phyloP scores from a whole-genome alignment of 306 rosid species.

The Castanopsis chinensis region DNA sequence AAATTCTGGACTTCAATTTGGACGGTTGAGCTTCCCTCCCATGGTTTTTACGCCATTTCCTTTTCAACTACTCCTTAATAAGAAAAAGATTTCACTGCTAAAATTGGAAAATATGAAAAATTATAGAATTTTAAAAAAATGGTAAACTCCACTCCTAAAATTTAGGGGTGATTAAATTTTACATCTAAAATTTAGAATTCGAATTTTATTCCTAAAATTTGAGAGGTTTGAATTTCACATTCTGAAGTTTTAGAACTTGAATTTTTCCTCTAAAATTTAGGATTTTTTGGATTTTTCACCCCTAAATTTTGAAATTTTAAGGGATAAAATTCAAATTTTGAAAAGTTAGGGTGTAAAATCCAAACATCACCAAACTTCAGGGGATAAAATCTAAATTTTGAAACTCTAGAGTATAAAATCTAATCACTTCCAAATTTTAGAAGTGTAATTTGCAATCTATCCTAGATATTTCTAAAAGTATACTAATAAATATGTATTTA shows the following conservation, averaged over 20 bases:
- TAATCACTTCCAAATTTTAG: rapidly evolving
- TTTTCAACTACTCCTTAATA: no score
- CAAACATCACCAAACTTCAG: no score
- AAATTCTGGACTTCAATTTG: background rate
- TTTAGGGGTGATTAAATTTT: no score
- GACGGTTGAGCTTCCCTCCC: constrained; percentile 2
- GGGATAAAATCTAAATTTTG: rapidly evolving
- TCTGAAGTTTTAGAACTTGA: rapidly evolving
- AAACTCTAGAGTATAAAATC: rapidly evolving
- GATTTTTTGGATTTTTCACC: rapidly evolving
- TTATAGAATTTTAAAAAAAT: no score
- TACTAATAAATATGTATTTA: no score
- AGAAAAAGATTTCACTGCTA: no score
- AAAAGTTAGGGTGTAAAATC: no score
- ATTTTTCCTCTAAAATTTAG: rapidly evolving
- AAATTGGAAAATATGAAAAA: no score
- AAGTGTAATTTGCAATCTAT: no score
- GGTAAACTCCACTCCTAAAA: rapidly evolving
- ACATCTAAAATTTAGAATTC: rapidly evolving
- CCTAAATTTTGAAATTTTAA: rapidly evolving
- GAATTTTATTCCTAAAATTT: rapidly evolving
- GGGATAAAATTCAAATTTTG: no score
- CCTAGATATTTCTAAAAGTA: no score
- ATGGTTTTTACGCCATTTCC: background rate
- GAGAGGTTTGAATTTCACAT: rapidly evolving